These are phyloP conservation scores for Pseudocercospora eumusae DNA, from an alignment of 2,329 filamentous ascomycete species.

Conservation along the genomic window DNA sequence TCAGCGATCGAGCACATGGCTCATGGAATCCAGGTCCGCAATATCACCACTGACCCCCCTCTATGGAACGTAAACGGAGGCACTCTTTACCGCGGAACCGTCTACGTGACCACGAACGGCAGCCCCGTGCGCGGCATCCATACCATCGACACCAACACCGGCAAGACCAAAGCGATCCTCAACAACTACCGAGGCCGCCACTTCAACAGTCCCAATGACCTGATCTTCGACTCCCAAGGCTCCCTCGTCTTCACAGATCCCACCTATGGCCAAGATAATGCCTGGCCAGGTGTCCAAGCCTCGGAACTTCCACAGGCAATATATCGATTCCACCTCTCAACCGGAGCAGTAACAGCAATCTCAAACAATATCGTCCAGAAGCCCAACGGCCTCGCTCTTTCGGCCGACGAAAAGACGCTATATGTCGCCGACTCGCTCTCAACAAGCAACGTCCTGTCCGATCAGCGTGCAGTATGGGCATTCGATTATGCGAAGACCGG, in stretches of 20 bases:
- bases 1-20: not conserved
- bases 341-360: slow-evolving; percentile 54
- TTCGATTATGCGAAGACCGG: slow-evolving; percentile 25
- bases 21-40: slow-evolving; percentile 13
- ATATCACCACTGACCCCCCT: slow-evolving; percentile 27
- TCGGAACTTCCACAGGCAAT: slow-evolving; percentile 59
- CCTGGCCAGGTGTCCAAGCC: slow-evolving; percentile 53
- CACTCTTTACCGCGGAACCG: slow-evolving; percentile 26
- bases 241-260: slow-evolving; percentile 38
- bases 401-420: slow-evolving; percentile 30
- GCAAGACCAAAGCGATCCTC: slow-evolving; percentile 44
- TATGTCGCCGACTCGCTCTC: slow-evolving; percentile 34
- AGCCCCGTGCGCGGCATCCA: slow-evolving; percentile 29
- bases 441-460: slow-evolving; percentile 13
- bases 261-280: slow-evolving; percentile 45
- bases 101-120: slow-evolving; percentile 34
- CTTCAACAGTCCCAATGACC: slow-evolving; percentile 63
- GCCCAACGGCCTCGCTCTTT: slow-evolving; percentile 34
- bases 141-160: slow-evolving; percentile 15
- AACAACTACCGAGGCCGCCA: slow-evolving; percentile 63
- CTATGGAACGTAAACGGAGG: slow-evolving; percentile 33
- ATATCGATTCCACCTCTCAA: slow-evolving; percentile 56
- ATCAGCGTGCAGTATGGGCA: slow-evolving; percentile 46
- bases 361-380: slow-evolving; percentile 49
- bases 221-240: slow-evolving; percentile 52